Base-by-base conservation (phyloP, 2,329 filamentous ascomycete species). In the Talaromyces piceae region DNA sequence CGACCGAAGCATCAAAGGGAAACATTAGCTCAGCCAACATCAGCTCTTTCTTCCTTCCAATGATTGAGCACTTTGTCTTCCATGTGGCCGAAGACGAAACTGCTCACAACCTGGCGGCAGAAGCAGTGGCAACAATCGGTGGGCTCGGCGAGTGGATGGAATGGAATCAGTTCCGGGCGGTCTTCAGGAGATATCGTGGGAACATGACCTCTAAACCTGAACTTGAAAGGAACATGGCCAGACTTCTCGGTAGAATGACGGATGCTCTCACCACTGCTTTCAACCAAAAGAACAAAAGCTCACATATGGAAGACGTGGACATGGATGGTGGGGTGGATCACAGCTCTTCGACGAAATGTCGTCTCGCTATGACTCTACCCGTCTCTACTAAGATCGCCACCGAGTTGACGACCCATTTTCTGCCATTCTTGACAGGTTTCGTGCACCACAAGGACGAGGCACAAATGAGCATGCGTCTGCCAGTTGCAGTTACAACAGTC, bases 361-460 rank as follows among this genome's bases (percentile, higher is more conserved):
- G 60, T 8, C 77, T 95, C 22, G 75, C 82, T 7, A 75, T 69
- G 37, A 87, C 85, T 0, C 74, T 90, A 49, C 89, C 89, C 0
- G 76, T 77, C 28, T 69, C 78, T 54, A 72, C 81, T 8, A 88
- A 88, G 65, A 75, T 95, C 28, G 75, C 80, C 13, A 77, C 80
- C 1, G 89, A 95, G 58, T 75, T 97, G 48, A 79, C 81, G 37
- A 80, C 81, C 18, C 83, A 84, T 55, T 87, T 95, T 60, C 72
- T 95, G 31, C 89, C 91, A 0, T 81, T 87, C 16, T 72, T 98
- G 27, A 78, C 85, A n/a, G 81, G 83, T 43, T 93, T 95, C 64
- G 79, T 97, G 25, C 91, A 96, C 61, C 84, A 95, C 61, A 97
- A 96, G 67, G 88, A 97, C 57, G 93, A 98, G 66, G 84, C 89